Percentiles rank a stretch among this genome's conserved stretches.
Conservation (phyloP, 768 basidiomycete genomes). For the Lyophyllum decastes region DNA sequence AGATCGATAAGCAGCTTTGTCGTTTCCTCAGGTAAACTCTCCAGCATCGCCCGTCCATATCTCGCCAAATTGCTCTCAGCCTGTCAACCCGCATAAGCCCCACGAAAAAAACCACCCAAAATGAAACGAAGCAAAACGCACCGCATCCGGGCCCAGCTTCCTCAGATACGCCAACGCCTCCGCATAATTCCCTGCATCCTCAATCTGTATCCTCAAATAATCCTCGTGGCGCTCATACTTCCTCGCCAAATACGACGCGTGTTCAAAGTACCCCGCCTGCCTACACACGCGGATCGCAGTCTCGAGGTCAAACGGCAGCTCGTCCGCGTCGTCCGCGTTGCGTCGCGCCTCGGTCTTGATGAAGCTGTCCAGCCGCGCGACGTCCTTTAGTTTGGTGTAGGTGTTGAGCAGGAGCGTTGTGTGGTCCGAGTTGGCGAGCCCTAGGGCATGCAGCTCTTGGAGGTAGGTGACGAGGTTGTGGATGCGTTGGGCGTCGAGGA, state of each 20-base stretch:
- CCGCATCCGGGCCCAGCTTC: slow-evolving; percentile 74
- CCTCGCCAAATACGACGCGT: slow-evolving; percentile 90
- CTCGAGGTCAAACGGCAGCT: slow-evolving; percentile 94
- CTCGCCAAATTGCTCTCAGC: slow-evolving; percentile 84
- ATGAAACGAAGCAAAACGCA: slow-evolving; percentile 38
- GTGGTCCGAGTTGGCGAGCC: slow-evolving; percentile 93
- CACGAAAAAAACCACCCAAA: background rate
- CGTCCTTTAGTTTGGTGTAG: slow-evolving; percentile 95
- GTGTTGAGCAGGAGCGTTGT: slow-evolving; percentile 96
- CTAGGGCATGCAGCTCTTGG: slow-evolving; percentile 89
- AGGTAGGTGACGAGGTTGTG: slow-evolving; percentile 94
- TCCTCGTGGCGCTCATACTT: slow-evolving; percentile 93
- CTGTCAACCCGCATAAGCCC: slow-evolving; percentile 37
- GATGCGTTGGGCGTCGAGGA: slow-evolving; percentile 94
- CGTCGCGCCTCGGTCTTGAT: slow-evolving; percentile 83
- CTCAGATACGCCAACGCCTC: slow-evolving; percentile 85
- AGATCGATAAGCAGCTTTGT: slow-evolving; percentile 91
- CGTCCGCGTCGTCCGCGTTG: slow-evolving; percentile 48
- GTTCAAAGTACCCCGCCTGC: slow-evolving; percentile 95
- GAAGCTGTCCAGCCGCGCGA: slow-evolving; percentile 84
- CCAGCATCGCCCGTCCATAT: slow-evolving; percentile 87
- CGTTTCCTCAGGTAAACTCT: slow-evolving; percentile 82
- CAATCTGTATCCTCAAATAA: slow-evolving; percentile 90
- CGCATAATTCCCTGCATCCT: slow-evolving; percentile 80
- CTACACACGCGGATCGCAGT: slow-evolving; percentile 97